Conservation (phyloP, 306 rosid species). For the Medicago truncatula region MtrunA17r5.0-ANR NC_053048.1:26993501-26994000, state of each 20-base stretch:
- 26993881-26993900: slow-evolving; percentile 24
- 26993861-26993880: background rate
- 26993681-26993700: background rate
- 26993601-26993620: background rate
- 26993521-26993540: background rate
- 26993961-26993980: slow-evolving; percentile 69
- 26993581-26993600: background rate
- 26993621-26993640: background rate
- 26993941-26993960: slow-evolving; percentile 19
- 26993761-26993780: background rate
- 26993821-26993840: background rate
- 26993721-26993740: background rate
- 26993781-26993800: slow-evolving; percentile 16
- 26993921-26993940: slow-evolving; percentile 8
- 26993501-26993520: background rate
- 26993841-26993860: background rate
- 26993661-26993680: background rate
- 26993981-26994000: slow-evolving; percentile 76
- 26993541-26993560: background rate
- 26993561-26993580: background rate
- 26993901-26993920: background rate
- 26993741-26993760: background rate
- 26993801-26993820: background rate
- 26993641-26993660: background rate
- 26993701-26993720: background rate